Evolutionary conservation across 2,329 filamentous ascomycete genomes (phyloP).

Genomic region (Penicillium paneum): DNA sequence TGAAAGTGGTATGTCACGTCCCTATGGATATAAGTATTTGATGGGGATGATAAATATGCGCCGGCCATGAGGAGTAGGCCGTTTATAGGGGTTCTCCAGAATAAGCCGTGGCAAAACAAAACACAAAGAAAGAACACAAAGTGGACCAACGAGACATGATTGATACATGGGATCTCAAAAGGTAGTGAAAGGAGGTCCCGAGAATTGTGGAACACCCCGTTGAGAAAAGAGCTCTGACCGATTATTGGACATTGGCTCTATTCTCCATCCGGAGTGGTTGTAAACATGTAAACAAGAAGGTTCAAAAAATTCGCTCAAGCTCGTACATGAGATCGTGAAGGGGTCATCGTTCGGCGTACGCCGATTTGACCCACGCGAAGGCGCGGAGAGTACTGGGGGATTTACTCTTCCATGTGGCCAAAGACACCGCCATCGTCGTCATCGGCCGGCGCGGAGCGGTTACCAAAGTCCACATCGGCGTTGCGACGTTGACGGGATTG

Average conservation of each 20-base stretch:
- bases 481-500: constrained; percentile 35
- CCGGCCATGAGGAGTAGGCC: constrained; percentile 18
- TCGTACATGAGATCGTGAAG: constrained; percentile 39
- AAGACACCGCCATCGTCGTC: constrained; percentile 96
- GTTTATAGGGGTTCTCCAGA: constrained; percentile 25
- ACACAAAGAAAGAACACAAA: constrained; percentile 5
- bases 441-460: constrained; percentile 60
- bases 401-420: constrained; percentile 88
- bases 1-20: background rate
- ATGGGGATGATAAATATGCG: constrained; percentile 22
- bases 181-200: constrained; percentile 14
- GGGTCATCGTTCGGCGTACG: constrained; percentile 19
- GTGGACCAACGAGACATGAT: constrained; percentile 24
- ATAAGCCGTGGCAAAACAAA: constrained; percentile 6
- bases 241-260: background rate
- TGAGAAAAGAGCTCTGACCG: constrained; percentile 12
- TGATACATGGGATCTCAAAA: constrained; percentile 25
- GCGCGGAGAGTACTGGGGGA: background rate
- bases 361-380: constrained; percentile 4
- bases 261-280: constrained; percentile 10
- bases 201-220: constrained; percentile 15
- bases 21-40: constrained; percentile 10
- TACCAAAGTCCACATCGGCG: constrained; percentile 36
- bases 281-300: constrained; percentile 28
- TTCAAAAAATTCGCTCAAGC: constrained; percentile 35